phyloP scores from a whole-genome alignment of 164 flowering plant species.

The Tetracentron sinense region DNA sequence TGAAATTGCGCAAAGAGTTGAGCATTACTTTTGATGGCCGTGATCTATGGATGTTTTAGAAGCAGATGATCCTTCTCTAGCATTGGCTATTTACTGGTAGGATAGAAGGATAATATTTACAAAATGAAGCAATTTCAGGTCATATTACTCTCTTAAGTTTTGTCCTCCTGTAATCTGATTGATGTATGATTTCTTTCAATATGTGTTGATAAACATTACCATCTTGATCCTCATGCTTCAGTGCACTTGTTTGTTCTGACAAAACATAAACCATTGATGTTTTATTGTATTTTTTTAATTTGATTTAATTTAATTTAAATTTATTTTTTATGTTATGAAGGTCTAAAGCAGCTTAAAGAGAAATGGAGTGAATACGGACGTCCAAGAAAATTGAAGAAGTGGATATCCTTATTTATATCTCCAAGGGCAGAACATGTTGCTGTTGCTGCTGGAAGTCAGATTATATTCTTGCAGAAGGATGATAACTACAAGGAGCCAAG shows the following conservation, averaged over 20 bases:
- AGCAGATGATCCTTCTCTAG: neutral
- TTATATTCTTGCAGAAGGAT: constrained; percentile 63
- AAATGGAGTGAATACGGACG: constrained; percentile 54
- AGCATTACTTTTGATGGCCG: neutral
- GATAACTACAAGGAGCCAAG: constrained; percentile 72
- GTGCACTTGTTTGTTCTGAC: neutral
- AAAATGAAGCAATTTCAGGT: neutral
- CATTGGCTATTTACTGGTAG: neutral
- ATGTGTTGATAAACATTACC: too few species aligned
- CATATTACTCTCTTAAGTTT: neutral
- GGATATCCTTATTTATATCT: constrained; percentile 62
- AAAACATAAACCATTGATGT: constrained; percentile 7
- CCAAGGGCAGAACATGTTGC: constrained; percentile 73
- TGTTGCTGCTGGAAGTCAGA: constrained; percentile 68
- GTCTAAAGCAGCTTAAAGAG: constrained; percentile 59
- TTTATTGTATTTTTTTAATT: neutral
- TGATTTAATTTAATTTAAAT: too few species aligned
- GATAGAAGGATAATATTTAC: too few species aligned
- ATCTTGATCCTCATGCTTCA: neutral
- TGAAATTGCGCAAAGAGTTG: neutral
- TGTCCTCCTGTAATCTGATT: neutral
- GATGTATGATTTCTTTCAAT: neutral
- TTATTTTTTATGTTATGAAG: constrained; percentile 26
- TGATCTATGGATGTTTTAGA: neutral
- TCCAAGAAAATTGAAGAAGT: constrained; percentile 42